Conservation (phyloP, 257 asterid species). For the Solanum lycopersicoides region DNA sequence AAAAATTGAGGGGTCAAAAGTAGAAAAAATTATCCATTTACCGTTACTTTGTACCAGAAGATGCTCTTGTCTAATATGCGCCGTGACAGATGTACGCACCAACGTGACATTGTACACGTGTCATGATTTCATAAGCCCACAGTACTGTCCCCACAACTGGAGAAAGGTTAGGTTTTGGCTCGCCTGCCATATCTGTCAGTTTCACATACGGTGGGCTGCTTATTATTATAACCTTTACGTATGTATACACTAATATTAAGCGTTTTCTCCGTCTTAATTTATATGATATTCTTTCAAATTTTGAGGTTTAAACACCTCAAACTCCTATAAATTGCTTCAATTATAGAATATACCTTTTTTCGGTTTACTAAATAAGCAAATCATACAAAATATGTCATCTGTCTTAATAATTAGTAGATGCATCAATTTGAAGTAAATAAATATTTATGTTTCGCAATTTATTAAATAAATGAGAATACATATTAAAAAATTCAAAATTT, state of each 20-base stretch:
- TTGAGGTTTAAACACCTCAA: background rate
- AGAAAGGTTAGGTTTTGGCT: constrained; percentile 19
- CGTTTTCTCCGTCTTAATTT: background rate
- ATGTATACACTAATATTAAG: background rate
- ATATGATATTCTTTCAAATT: background rate
- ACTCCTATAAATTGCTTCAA: background rate
- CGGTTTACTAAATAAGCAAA: background rate
- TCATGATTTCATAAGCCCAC: background rate
- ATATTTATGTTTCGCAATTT: background rate
- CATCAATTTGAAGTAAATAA: background rate
- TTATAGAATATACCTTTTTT: no score
- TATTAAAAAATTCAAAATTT: background rate
- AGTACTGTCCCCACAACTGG: constrained; percentile 7
- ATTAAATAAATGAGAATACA: no score
- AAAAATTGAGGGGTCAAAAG: background rate
- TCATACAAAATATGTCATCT: background rate
- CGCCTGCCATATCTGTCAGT: constrained; percentile 23
- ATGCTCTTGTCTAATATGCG: background rate
- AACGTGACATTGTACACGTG: background rate
- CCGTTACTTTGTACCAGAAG: background rate
- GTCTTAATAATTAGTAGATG: background rate
- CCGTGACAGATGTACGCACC: background rate
- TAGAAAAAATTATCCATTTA: background rate
- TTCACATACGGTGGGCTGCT: constrained; percentile 26
- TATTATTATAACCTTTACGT: constrained; percentile 20